Conservation (phyloP, 306 rosid genomes). For the Glycine tomentella region DNA sequence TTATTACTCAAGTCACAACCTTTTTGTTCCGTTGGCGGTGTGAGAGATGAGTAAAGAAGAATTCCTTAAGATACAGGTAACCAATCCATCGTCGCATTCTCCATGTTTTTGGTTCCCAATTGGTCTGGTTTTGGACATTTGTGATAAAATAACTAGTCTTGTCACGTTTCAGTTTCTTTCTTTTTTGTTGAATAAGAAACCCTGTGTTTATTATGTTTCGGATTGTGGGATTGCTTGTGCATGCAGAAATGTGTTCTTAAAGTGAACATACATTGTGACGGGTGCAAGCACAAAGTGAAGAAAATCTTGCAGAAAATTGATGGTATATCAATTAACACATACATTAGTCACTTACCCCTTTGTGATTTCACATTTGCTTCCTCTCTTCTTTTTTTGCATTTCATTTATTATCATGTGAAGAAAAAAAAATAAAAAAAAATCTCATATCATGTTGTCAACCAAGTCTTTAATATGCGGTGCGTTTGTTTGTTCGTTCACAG, state of each 20-base stretch:
- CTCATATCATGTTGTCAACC: neutral
- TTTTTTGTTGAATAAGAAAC: conserved; percentile 12
- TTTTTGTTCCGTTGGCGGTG: conserved; percentile 48
- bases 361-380: neutral
- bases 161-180: neutral
- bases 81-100: conserved; percentile 36
- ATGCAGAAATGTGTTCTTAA: conserved; percentile 93
- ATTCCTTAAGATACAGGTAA: conserved; percentile 95
- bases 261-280: conserved; percentile 98
- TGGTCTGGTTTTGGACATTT: conserved; percentile 7
- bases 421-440: no score
- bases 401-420: neutral
- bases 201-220: conserved; percentile 45
- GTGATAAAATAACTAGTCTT: neutral
- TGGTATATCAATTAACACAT: conserved; percentile 55
- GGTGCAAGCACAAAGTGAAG: conserved; percentile 96
- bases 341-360: neutral
- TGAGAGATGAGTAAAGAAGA: conserved; percentile 92
- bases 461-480: conserved; percentile 6
- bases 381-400: neutral
- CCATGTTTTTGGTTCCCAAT: conserved; percentile 9
- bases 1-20: conserved; percentile 15
- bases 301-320: conserved; percentile 94
- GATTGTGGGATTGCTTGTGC: conserved; percentile 57
- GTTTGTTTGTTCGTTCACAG: conserved; percentile 47